Percentiles rank a stretch among this genome's conserved stretches.
These are phyloP conservation scores for Westerdykella ornata DNA, from an alignment of 2,329 filamentous ascomycete genomes.

Conservation along the genomic window DNA sequence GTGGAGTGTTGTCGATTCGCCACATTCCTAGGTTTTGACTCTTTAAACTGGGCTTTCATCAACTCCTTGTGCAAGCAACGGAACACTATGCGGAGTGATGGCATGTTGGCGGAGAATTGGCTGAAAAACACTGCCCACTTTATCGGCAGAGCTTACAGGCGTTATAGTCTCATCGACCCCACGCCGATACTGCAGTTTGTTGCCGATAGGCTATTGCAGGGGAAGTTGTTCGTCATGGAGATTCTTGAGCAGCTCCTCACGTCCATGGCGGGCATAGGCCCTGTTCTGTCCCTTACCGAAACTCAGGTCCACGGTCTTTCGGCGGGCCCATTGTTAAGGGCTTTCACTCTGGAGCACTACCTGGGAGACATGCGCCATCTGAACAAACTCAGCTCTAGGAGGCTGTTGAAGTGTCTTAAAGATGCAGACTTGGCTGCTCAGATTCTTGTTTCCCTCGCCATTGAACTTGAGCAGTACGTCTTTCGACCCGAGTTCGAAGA, in stretches of 20 bases:
- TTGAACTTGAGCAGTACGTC: slow-evolving; percentile 81
- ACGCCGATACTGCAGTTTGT: slow-evolving; percentile 86
- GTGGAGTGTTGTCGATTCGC: slow-evolving; percentile 94
- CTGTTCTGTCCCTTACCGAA: slow-evolving; percentile 82
- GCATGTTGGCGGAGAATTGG: slow-evolving; percentile 82
- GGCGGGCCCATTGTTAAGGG: slow-evolving; percentile 71
- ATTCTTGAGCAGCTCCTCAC: slow-evolving; percentile 85
- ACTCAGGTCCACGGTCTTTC: slow-evolving; percentile 81
- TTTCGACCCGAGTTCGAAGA: slow-evolving; percentile 67
- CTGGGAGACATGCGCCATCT: slow-evolving; percentile 77
- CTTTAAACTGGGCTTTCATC: slow-evolving; percentile 86
- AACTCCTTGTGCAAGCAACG: slow-evolving; percentile 57
- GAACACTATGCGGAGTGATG: slow-evolving; percentile 55
- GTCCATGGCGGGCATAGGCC: slow-evolving; percentile 88
- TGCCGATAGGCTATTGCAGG: slow-evolving; percentile 71
- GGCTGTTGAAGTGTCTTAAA: slow-evolving; percentile 71
- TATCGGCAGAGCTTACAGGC: slow-evolving; percentile 80
- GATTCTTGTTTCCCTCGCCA: slow-evolving; percentile 81
- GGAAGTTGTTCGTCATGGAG: slow-evolving; percentile 85
- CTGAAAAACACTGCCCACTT: slow-evolving; percentile 85
- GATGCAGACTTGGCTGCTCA: slow-evolving; percentile 73
- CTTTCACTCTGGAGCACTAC: slow-evolving; percentile 68
- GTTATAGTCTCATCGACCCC: slow-evolving; percentile 76
- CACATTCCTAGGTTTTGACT: slow-evolving; percentile 85
- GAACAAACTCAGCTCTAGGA: slow-evolving; percentile 64